These are phyloP conservation scores for Cudoniella acicularis DNA, from an alignment of 495 filamentous ascomycete species.

Conservation along the genomic window DNA sequence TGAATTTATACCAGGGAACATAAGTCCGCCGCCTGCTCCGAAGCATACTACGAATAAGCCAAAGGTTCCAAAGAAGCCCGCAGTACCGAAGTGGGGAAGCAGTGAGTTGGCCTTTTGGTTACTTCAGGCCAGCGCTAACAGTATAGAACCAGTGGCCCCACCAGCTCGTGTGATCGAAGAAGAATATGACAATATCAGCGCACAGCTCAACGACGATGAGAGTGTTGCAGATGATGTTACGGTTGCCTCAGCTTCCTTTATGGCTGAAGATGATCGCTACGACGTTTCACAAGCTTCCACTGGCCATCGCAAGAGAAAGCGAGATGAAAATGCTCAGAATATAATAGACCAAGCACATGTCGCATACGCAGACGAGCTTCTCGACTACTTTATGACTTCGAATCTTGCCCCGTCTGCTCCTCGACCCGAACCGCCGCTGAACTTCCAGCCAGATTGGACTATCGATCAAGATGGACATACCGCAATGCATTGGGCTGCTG, in stretches of 20 bases:
- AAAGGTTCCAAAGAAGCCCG: conserved; percentile 59
- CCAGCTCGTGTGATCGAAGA: conserved; percentile 35
- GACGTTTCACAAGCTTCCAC: conserved; percentile 52
- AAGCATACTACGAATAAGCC: conserved; percentile 82
- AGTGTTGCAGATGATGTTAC: conserved; percentile 71
- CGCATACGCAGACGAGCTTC: conserved; percentile 84
- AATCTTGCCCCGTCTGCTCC: conserved; percentile 61
- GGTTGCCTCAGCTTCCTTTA: conserved; percentile 73
- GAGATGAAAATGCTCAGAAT: conserved; percentile 58
- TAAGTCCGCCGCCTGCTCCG: conserved; percentile 88
- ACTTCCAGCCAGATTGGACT: conserved; percentile 80
- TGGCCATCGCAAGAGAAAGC: conserved; percentile 75
- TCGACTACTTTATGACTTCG: conserved; percentile 91
- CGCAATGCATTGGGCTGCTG: conserved; percentile 91
- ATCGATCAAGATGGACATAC: conserved; percentile 89
- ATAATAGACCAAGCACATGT: conserved; percentile 76
- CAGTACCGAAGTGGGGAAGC: conserved; percentile 46
- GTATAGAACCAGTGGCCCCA: conserved; percentile 27
- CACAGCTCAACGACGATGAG: conserved; percentile 72
- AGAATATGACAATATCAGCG: conserved; percentile 44
- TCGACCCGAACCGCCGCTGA: conserved; percentile 72
- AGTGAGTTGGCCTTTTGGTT: conserved; percentile 31
- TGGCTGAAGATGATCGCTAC: conserved; percentile 74
- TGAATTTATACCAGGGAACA: conserved; percentile 78
- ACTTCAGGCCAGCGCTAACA: conserved; percentile 24